A percentile compares a stretch with the other conserved stretches of the same genome.
Evolutionary conservation across 2,329 filamentous ascomycete species (phyloP).

Genomic region (Penicillium sp.): DNA sequence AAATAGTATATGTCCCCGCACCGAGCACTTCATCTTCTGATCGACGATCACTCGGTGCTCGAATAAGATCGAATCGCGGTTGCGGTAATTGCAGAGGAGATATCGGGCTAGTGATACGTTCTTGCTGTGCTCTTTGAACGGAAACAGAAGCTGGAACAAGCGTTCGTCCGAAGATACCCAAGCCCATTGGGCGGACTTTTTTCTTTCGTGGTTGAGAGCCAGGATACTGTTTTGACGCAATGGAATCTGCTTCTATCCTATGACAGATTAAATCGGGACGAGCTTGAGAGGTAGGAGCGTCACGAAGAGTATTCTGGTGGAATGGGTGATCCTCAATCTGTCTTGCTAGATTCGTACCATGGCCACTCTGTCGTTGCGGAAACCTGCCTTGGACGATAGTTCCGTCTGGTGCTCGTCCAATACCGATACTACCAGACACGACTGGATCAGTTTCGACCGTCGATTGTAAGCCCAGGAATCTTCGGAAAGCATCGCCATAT

Average conservation of each 20-base stretch:
- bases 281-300: slow-evolving; percentile 11
- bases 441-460: slow-evolving; percentile 14
- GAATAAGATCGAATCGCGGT: neutral
- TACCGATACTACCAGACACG: slow-evolving; percentile 25
- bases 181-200: neutral
- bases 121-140: neutral
- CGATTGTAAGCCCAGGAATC: slow-evolving; percentile 31
- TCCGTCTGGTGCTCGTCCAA: slow-evolving; percentile 42
- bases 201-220: neutral
- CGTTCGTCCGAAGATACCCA: neutral
- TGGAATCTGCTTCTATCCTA: neutral
- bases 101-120: neutral
- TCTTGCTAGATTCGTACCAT: slow-evolving; percentile 35
- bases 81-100: neutral
- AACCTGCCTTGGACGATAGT: slow-evolving; percentile 43
- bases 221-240: neutral
- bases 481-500: slow-evolving; percentile 28
- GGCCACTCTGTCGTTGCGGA: slow-evolving; percentile 41
- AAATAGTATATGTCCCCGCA: neutral
- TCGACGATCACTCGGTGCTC: neutral
- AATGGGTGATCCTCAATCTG: slow-evolving; percentile 37
- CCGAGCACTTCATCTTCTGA: neutral
- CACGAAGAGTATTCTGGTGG: slow-evolving; percentile 29
- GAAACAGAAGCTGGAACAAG: neutral
- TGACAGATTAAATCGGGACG: neutral